Evolutionary conservation across 83 land plant species (phyloP).

Genomic region (Picea mariana): DNA sequence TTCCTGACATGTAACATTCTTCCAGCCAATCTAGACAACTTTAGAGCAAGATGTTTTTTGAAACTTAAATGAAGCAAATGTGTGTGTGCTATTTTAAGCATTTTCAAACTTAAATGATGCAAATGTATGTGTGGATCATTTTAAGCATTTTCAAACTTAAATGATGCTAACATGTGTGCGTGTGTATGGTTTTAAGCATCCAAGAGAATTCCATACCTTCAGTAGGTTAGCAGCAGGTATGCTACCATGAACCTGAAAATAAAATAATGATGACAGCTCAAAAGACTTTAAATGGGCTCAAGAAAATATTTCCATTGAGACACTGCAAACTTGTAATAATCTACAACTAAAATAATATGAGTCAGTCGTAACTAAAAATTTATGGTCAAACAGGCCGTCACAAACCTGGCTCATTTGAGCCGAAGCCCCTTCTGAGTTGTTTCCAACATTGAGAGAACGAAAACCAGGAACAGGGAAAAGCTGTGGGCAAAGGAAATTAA

Average conservation of each 20-base stretch:
- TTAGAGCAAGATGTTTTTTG: not conserved
- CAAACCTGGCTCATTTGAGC: conserved; percentile 44
- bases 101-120: too few species aligned
- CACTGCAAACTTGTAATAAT: not conserved
- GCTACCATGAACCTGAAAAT: conserved; percentile 25
- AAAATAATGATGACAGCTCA: conserved; percentile 6
- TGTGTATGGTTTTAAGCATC: not conserved
- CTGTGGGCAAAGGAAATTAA: conserved; percentile 87
- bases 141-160: too few species aligned
- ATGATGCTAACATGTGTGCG: too few species aligned
- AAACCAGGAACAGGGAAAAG: conserved; percentile 84
- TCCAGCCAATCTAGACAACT: too few species aligned
- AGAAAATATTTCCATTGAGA: not conserved
- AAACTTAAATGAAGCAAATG: too few species aligned
- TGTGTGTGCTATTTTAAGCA: too few species aligned
- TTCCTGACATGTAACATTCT: too few species aligned
- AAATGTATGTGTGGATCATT: too few species aligned
- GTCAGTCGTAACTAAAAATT: not conserved
- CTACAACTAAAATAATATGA: not conserved
- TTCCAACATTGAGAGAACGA: conserved; percentile 25
- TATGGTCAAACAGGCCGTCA: not conserved
- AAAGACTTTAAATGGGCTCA: not conserved
- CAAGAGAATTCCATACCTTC: conserved; percentile 33
- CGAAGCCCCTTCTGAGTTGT: conserved; percentile 11
- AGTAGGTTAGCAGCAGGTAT: conserved; percentile 53